Conservation (phyloP, 2,329 filamentous ascomycete species). For the Gremmenia infestans region DNA sequence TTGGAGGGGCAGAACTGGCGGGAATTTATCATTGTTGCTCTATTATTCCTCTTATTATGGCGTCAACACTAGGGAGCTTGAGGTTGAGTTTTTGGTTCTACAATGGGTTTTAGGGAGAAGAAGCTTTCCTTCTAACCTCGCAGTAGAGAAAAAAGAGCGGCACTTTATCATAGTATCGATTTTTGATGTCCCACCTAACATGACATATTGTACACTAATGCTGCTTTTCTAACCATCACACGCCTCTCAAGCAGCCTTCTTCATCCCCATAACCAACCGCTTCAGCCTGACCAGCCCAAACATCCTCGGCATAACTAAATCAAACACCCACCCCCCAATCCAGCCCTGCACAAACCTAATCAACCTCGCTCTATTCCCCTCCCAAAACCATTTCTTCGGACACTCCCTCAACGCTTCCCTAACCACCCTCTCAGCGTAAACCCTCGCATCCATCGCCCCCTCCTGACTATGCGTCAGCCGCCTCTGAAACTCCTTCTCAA, state of each 20-base stretch:
- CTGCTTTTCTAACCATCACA: too few species aligned
- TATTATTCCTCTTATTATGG: too few species aligned
- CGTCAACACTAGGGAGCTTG: too few species aligned
- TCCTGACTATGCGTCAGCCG: constrained; percentile 24
- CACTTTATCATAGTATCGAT: too few species aligned
- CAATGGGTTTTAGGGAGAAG: too few species aligned
- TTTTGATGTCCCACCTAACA: too few species aligned
- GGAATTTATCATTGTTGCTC: too few species aligned
- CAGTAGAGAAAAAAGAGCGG: background rate
- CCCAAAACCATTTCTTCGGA: constrained; percentile 23
- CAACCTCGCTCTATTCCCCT: constrained; percentile 16
- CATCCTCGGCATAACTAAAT: constrained; percentile 23
- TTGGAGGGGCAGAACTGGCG: too few species aligned
- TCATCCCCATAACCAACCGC: constrained; percentile 10
- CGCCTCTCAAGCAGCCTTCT: background rate
- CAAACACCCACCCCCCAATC: constrained; percentile 23
- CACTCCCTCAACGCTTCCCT: constrained; percentile 20
- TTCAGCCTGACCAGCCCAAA: constrained; percentile 21
- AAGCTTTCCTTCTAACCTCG: background rate
- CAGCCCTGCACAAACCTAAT: constrained; percentile 21
- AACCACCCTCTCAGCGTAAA: constrained; percentile 26
- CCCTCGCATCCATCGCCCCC: constrained; percentile 19
- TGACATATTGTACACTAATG: too few species aligned
- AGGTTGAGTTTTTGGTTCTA: too few species aligned
- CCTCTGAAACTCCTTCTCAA: constrained; percentile 15